These are phyloP conservation scores for Ampelocalamus luodianensis DNA, from an alignment of 176 grass and related monocot species.

Conservation along the genomic window DNA sequence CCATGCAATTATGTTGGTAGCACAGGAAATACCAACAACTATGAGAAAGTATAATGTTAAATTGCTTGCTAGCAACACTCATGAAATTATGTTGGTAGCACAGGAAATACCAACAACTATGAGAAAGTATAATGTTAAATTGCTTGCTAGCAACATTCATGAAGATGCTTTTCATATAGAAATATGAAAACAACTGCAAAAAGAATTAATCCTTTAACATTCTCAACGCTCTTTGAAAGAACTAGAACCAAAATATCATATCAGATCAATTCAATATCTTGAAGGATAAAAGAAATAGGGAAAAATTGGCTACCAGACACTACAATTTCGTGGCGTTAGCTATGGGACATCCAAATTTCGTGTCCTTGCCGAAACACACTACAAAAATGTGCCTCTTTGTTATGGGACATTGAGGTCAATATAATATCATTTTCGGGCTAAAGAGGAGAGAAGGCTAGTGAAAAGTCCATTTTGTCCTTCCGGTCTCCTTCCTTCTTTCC, in stretches of 20 bases:
- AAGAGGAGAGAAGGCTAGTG: too few species aligned
- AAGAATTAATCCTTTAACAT: background rate
- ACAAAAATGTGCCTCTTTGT: too few species aligned
- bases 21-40: background rate
- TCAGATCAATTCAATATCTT: constrained; percentile 7
- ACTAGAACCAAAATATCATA: constrained; percentile 9
- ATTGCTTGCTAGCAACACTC: background rate
- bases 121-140: background rate
- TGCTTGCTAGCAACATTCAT: background rate
- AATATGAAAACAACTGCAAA: constrained; percentile 4
- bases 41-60: background rate
- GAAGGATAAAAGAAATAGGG: background rate
- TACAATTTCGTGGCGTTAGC: too few species aligned
- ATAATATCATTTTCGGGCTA: too few species aligned
- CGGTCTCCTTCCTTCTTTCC: too few species aligned
- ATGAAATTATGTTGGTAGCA: background rate
- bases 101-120: background rate
- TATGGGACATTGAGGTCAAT: too few species aligned
- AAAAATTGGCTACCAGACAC: background rate
- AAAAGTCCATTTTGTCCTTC: too few species aligned
- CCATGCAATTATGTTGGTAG: background rate
- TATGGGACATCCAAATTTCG: too few species aligned
- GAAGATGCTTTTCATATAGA: constrained; percentile 8
- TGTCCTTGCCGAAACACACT: too few species aligned
- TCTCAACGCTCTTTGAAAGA: background rate